These are phyloP conservation scores for Metarhizium album DNA, from an alignment of 2,329 filamentous ascomycete genomes.

Conservation along the genomic window DNA sequence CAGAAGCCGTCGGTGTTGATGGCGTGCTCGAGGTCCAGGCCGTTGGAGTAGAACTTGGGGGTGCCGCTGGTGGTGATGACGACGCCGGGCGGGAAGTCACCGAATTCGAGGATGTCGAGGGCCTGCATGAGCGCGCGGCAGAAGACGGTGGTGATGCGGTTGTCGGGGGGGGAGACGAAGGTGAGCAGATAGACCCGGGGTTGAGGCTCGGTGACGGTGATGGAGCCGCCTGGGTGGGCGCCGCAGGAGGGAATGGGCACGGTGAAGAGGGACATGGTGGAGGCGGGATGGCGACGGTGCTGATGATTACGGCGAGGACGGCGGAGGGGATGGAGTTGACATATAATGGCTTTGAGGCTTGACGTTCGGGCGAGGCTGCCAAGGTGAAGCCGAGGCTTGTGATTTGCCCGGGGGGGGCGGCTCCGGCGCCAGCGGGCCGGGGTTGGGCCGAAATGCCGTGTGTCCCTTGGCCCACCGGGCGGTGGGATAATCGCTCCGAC, in stretches of 20 bases:
- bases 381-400: too few species aligned
- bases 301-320: too few species aligned
- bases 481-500: too few species aligned
- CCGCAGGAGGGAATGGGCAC: constrained; percentile 43
- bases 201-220: constrained; percentile 51
- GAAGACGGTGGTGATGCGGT: constrained; percentile 60
- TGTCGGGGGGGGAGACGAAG: constrained; percentile 62
- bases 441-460: too few species aligned
- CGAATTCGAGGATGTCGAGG: constrained; percentile 64
- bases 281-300: background rate
- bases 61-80: constrained; percentile 68
- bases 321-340: too few species aligned
- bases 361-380: too few species aligned
- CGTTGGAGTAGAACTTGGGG: constrained; percentile 73
- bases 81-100: constrained; percentile 54
- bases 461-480: too few species aligned
- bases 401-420: too few species aligned
- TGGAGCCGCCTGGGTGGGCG: constrained; percentile 40
- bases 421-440: too few species aligned
- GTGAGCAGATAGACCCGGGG: constrained; percentile 60
- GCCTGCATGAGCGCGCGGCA: constrained; percentile 57
- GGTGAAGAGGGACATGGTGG: constrained; percentile 16
- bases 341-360: too few species aligned
- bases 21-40: constrained; percentile 66
- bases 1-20: constrained; percentile 49